phyloP scores from a whole-genome alignment of 2,329 filamentous ascomycete genomes.

The Trichophyton equinum region DNA sequence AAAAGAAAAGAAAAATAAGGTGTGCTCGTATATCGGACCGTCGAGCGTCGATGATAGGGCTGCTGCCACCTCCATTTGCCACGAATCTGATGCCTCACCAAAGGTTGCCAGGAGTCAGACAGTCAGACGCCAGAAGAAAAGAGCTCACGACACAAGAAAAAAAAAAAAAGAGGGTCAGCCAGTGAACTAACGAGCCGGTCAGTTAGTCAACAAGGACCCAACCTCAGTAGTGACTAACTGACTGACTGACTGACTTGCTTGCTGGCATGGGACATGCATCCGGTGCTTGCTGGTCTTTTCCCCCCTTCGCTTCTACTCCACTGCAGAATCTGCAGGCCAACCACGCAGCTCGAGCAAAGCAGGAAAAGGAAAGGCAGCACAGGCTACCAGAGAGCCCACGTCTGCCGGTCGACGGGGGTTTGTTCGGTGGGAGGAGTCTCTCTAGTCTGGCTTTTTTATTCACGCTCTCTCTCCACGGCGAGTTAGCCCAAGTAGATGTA shows the following conservation, averaged over 20 bases:
- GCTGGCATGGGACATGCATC: neutral
- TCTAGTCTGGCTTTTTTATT: no score
- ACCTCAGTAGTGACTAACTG: no score
- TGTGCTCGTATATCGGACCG: neutral
- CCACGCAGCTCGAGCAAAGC: neutral
- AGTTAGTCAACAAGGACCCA: no score
- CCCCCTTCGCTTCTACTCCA: neutral
- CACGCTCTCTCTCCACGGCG: neutral
- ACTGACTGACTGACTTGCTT: neutral
- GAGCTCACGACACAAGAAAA: neutral
- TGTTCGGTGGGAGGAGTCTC: no score
- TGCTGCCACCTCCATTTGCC: neutral
- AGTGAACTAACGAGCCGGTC: neutral
- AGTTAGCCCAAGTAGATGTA: slow-evolving; percentile 2
- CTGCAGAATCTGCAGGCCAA: neutral
- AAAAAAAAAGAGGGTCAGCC: neutral
- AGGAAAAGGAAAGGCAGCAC: neutral
- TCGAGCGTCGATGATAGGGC: neutral
- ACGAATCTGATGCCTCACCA: neutral
- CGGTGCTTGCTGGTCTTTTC: neutral
- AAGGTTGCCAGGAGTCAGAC: neutral
- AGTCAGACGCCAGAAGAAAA: no score
- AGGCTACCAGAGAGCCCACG: neutral
- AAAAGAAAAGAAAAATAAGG: no score
- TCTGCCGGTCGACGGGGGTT: neutral